Conservation (phyloP, 2,329 filamentous ascomycete species). For the Knufia petricola region DNA sequence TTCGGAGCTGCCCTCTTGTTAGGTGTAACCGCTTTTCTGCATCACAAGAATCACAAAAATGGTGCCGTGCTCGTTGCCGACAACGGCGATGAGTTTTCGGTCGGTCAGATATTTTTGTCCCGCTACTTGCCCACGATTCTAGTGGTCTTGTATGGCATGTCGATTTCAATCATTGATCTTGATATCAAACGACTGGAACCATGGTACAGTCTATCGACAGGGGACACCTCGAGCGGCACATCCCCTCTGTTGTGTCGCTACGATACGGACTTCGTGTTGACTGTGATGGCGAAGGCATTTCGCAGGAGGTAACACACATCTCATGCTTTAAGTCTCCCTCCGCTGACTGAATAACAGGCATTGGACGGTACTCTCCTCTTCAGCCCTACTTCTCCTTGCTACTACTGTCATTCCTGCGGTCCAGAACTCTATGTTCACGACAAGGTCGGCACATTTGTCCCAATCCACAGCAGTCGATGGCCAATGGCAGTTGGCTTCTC, state of each 20-base stretch:
- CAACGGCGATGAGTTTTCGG: slow-evolving; percentile 28
- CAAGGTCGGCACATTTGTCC: background rate
- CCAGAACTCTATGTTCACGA: slow-evolving; percentile 1
- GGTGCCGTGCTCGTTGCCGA: background rate
- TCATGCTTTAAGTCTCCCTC: background rate
- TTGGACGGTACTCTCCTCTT: slow-evolving; percentile 1
- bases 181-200: slow-evolving; percentile 52
- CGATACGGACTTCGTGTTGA: slow-evolving; percentile 7
- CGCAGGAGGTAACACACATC: slow-evolving; percentile 2
- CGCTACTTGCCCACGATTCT: slow-evolving; percentile 46
- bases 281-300: background rate
- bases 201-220: slow-evolving; percentile 46
- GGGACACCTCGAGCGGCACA: no score
- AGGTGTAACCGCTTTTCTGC: background rate
- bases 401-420: background rate
- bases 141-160: slow-evolving; percentile 45
- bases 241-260: background rate
- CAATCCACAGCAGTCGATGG: no score
- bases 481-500: background rate
- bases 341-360: background rate
- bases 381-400: background rate
- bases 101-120: slow-evolving; percentile 32
- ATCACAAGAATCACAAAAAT: background rate
- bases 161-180: slow-evolving; percentile 53
- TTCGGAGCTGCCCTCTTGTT: background rate